Conservation (phyloP, 176 grass and related monocot genomes). For the Avena atlantica region DNA sequence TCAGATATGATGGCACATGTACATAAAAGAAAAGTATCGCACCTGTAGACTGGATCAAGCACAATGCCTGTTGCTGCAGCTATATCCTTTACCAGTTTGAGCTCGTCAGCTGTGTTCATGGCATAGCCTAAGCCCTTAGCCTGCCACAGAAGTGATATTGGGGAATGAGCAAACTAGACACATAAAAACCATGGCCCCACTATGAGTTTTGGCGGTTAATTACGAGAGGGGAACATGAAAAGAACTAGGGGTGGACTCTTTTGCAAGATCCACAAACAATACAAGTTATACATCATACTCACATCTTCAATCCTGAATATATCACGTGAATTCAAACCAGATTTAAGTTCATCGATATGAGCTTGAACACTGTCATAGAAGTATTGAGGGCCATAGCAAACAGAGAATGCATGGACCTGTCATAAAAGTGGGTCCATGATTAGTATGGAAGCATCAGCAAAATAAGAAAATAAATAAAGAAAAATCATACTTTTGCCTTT, state of each 20-base stretch:
- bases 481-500: slow-evolving; percentile 73
- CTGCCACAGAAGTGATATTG: slow-evolving; percentile 39
- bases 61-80: slow-evolving; percentile 78
- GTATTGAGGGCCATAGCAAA: slow-evolving; percentile 84
- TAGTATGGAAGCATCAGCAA: slow-evolving; percentile 39
- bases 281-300: slow-evolving; percentile 35
- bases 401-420: slow-evolving; percentile 93
- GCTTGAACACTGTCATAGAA: slow-evolving; percentile 78
- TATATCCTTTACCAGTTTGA: slow-evolving; percentile 87
- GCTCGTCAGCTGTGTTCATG: slow-evolving; percentile 84
- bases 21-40: neutral
- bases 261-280: neutral
- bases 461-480: slow-evolving; percentile 24
- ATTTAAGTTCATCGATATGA: slow-evolving; percentile 74
- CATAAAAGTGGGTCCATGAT: slow-evolving; percentile 30
- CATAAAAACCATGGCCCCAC: neutral
- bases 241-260: neutral
- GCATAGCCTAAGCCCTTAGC: slow-evolving; percentile 94
- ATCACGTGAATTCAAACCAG: slow-evolving; percentile 73
- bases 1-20: neutral
- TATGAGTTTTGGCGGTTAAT: neutral
- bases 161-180: neutral
- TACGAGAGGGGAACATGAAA: neutral
- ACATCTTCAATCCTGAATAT: slow-evolving; percentile 78
- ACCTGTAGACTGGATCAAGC: slow-evolving; percentile 73